Evolutionary conservation across 257 asterid genomes (phyloP).

Genomic region (Solanum chilense): DNA sequence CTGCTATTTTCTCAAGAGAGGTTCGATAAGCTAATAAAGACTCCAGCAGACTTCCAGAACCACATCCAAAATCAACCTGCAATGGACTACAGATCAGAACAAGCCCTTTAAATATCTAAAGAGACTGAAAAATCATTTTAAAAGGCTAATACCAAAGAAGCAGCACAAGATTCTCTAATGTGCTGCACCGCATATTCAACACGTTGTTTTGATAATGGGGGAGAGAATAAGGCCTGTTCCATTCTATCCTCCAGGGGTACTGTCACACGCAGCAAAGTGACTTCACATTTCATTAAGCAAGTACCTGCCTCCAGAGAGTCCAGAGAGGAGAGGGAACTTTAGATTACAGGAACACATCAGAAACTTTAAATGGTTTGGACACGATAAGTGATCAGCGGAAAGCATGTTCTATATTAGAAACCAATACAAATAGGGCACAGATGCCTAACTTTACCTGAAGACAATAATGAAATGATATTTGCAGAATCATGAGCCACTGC

Average conservation of each 20-base stretch:
- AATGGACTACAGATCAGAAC: conserved; percentile 11
- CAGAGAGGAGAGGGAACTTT: not conserved
- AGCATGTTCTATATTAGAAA: not conserved
- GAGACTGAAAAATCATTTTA: not conserved
- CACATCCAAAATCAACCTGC: conserved; percentile 98
- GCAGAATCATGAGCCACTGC: conserved; percentile 57
- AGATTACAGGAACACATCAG: not conserved
- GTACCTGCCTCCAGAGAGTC: conserved; percentile 25
- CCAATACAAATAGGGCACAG: not conserved
- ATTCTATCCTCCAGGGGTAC: conserved; percentile 90
- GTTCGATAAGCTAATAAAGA: conserved; percentile 69
- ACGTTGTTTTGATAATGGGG: conserved; percentile 3
- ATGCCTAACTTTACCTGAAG: conserved; percentile 40
- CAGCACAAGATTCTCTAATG: conserved; percentile 60
- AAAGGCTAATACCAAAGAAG: conserved; percentile 48
- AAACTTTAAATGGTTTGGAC: not conserved
- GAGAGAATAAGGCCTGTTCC: conserved; percentile 59
- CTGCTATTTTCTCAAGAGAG: conserved; percentile 70
- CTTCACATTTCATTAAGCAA: conserved; percentile 54
- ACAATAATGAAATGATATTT: conserved; percentile 29
- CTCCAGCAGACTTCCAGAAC: conserved; percentile 91
- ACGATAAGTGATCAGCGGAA: not conserved
- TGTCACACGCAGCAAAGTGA: conserved; percentile 56
- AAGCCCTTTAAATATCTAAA: not conserved
- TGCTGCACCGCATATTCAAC: conserved; percentile 53